Percentiles rank a stretch among this genome's conserved stretches.
Evolutionary conservation across 768 basidiomycete genomes (phyloP).

Genomic region (Mycena leptocephala): DNA sequence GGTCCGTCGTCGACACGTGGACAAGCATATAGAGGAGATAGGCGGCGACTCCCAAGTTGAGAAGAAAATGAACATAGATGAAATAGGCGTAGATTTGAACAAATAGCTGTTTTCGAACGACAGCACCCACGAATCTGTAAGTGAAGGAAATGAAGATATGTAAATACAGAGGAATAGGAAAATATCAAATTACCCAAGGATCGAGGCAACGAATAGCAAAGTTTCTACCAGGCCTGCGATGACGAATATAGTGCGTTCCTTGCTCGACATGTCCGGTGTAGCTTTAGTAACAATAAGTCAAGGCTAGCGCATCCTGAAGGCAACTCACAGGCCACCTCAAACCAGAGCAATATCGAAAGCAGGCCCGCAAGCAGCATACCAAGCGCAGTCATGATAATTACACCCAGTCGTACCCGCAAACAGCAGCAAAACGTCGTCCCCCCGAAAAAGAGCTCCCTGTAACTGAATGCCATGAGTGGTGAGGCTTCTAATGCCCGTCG

Average conservation of each 20-base stretch:
- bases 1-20: constrained; percentile 60
- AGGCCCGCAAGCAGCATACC: constrained; percentile 70
- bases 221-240: constrained; percentile 69
- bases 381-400: constrained; percentile 68
- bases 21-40: constrained; percentile 69
- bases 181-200: constrained; percentile 64
- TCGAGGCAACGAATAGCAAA: constrained; percentile 67
- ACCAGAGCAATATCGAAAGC: constrained; percentile 73
- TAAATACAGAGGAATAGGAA: neutral
- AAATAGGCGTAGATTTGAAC: constrained; percentile 71
- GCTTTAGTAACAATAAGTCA: constrained; percentile 38
- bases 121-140: constrained; percentile 72
- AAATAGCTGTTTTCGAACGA: constrained; percentile 75
- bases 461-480: constrained; percentile 54
- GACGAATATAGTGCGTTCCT: constrained; percentile 61
- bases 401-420: constrained; percentile 76
- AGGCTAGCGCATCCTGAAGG: neutral
- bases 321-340: constrained; percentile 71
- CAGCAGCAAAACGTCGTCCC: constrained; percentile 71
- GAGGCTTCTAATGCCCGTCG: neutral
- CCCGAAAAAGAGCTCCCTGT: constrained; percentile 63
- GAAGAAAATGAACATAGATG: constrained; percentile 70
- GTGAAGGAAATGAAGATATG: neutral
- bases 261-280: constrained; percentile 52
- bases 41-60: constrained; percentile 68